Base-by-base conservation (phyloP, 2,329 filamentous ascomycete genomes). In the Sporothrix pseudoabietina region DNA sequence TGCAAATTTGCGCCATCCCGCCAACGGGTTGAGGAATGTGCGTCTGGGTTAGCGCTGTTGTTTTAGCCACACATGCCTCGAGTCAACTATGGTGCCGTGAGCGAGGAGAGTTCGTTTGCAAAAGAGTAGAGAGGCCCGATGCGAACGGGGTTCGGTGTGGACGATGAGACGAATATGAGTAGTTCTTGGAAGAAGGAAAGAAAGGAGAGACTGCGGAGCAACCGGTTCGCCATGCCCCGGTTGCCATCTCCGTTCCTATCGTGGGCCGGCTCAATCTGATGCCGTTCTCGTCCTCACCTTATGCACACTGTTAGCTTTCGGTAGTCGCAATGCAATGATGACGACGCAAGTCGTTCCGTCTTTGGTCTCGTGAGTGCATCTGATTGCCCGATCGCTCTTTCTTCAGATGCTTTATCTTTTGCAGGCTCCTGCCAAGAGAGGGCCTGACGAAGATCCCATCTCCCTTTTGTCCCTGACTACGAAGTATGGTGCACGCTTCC, bases 361-460 rank as follows among this genome's bases (percentile, higher is more conserved):
- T 3, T 8, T 41, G 8, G 9, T 63, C 19, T 39, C 14, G 3
- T 26, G 10, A 4, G 22, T 30, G 52, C 52, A 55, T 26, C 22
- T 26, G 26, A 30, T 26, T 14, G 26, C 22, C 14, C 16, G 10
- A 19, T 44, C 39, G 59, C 59, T 41, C n/a, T 9, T 44, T 65
- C 39, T 39, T 44, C n/a, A 16, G 12, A 16, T 19, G 57, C 32
- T 4, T 26, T 22, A 12, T 12, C 12, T 14, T 14, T 47, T n/a
- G n/a, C 52, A n/a, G 19, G 7, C 30, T 65, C 32, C n/a, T 63
- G 57, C 32, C 57, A 63, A 63, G 57, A 41, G 2, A 19, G 57
- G 57, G 35, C 10, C 57, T 63, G n/a, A 66, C 61, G 61, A 10
- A 30, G 61, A 47, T 66, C 61, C 3, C 61, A 65, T 47, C 61